Base-by-base conservation (phyloP, 169 alveolate species). In the Babesia sp. region DNA sequence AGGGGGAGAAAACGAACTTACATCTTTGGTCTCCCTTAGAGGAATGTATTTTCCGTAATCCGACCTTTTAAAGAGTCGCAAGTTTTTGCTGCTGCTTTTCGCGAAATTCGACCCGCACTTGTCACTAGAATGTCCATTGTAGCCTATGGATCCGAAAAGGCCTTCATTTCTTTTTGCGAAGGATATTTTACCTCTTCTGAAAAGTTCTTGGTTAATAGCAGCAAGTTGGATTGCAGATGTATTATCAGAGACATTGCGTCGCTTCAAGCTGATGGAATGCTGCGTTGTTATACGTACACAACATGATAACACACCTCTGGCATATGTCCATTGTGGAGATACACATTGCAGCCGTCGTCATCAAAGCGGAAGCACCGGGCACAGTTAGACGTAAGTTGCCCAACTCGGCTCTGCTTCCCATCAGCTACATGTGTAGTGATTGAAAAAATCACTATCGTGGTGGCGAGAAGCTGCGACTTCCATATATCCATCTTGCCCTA, bases 141-240 rank as follows among this genome's bases (percentile, higher is more conserved):
- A 67, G 20, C 86, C 86, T 37, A 78, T 44, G 12, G 78, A 57
- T 8, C 86, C 86, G 33, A 78, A 78, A 1, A 44, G 31, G 16
- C 86, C 86, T 48, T 69, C 69, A 20, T 39, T 39, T 36, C 86
- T 68, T 33, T 39, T 48, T 9, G 74, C 86, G 54, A 55, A 68
- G 20, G 80, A 69, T 42, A 78, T 39, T 29, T 78, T 78, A 1
- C 86, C 86, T 1, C 59, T 63, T 22, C 63, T 67, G 48, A 78
- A 78, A 8, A 37, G 24, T 14, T 67, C 57, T 16, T 55, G 82
- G 34, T 70, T 78, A 1, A 24, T 33, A 2, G 33, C 54, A 6
- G 82, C 86, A 12, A 75, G 29, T 36, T 75, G 78, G 31, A 78
- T 8, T 26, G 58, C 81, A 28, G 82, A 78, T n/a, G 8, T n/a